These are phyloP conservation scores for Chaetomium cochliodes DNA, from an alignment of 495 filamentous ascomycete genomes.

Conservation along the genomic window DNA sequence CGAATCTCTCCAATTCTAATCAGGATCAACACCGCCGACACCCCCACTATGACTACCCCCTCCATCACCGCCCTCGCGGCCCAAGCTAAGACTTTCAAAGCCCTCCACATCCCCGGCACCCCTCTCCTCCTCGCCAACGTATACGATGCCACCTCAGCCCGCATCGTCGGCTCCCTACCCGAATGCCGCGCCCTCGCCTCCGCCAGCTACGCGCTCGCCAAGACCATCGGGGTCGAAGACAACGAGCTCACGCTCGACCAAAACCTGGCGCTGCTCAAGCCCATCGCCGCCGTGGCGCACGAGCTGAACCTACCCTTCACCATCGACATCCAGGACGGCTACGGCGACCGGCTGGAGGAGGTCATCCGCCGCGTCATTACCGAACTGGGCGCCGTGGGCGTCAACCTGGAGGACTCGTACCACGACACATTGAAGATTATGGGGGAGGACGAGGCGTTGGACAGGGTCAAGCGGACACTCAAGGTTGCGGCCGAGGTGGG, in stretches of 20 bases:
- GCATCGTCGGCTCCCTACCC: slow-evolving; percentile 43
- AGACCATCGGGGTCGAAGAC: slow-evolving; percentile 44
- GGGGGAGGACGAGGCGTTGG: slow-evolving; percentile 37
- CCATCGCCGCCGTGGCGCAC: slow-evolving; percentile 35
- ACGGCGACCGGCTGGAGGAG: slow-evolving; percentile 44
- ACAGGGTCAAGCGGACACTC: slow-evolving; percentile 40
- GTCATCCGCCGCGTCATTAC: slow-evolving; percentile 39
- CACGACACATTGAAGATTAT: slow-evolving; percentile 36
- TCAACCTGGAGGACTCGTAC: slow-evolving; percentile 53
- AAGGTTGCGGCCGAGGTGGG: slow-evolving; percentile 37
- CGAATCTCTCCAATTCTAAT: not conserved
- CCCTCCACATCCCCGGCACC: slow-evolving; percentile 49
- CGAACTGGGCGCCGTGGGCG: slow-evolving; percentile 49
- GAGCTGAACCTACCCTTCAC: slow-evolving; percentile 43
- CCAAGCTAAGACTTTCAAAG: slow-evolving; percentile 29
- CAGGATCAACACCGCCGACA: not conserved
- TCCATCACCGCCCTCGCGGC: slow-evolving; percentile 27
- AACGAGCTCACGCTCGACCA: slow-evolving; percentile 40
- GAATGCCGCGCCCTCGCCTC: slow-evolving; percentile 51
- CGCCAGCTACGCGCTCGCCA: slow-evolving; percentile 52
- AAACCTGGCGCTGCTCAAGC: slow-evolving; percentile 35
- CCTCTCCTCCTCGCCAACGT: slow-evolving; percentile 56
- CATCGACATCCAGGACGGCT: slow-evolving; percentile 55
- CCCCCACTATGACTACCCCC: slow-evolving; percentile 1
- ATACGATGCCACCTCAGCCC: slow-evolving; percentile 50